Evolutionary conservation across 768 basidiomycete genomes (phyloP), one percentile per base, ranked within the genome.

Genomic region (Lactifluus volemus): DNA sequence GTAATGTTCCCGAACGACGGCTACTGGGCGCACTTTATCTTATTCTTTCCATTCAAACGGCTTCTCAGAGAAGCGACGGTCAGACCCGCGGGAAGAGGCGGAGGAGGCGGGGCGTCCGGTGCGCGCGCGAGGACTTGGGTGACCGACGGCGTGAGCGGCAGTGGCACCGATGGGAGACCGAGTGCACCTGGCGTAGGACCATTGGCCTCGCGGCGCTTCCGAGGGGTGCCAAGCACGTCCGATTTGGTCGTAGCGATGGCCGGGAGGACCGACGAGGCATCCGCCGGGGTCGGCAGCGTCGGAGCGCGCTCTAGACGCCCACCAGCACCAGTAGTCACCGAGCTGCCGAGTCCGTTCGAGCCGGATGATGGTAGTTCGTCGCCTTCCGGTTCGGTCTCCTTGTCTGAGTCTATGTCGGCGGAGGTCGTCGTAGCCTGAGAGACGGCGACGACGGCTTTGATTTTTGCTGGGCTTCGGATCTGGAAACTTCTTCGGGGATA

Each of bases 121-220:
- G 69, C 69, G 9, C 70, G 57, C 53, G 76, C 74, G 63, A 86
- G 71, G 6, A 77, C 80, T 69, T 76, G 78, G 65, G 80, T 80
- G 63, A 86, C 82, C 4, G 86, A 86, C 12, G 86, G 84, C n/a
- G 85, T 86, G 66, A 88, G 83, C 7, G 81, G 73, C 12, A 79
- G 76, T 14, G 85, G 84, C 51, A 84, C 69, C 14, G 74, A 68
- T 11, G 76, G 67, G 47, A 75, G 67, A 61, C 71, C 76, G 53
- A 60, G 49, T 11, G 49, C 45, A 3, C 58, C 34, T 1, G 63
- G 59, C 21, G 64, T 47, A 34, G 42, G 32, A 9, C 44, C 44
- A 21, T 10, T 36, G 49, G 15, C 15, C n/a, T 49, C 45, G 42
- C 55, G 61, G 34, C 14, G 49, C 8, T 11, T 7, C 10, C 3